Evolutionary conservation across 108 stramenopile genomes (phyloP).

Genomic region (Cyclotella kingstonii): DNA sequence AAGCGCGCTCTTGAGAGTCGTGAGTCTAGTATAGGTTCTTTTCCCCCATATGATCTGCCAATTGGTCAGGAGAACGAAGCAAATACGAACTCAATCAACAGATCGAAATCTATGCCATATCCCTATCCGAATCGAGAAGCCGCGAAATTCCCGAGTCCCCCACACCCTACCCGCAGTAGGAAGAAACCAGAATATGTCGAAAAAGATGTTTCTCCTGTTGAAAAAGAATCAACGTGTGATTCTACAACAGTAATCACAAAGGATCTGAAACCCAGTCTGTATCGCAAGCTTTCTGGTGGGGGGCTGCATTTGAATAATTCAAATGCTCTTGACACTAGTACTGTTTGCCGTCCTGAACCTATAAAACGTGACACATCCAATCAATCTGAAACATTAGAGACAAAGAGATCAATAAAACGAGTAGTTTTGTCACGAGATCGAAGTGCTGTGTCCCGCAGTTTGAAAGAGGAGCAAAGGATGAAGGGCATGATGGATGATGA

Average conservation of each 20-base stretch:
- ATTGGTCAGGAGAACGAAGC: background rate
- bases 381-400: conserved; percentile 70
- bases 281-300: conserved; percentile 40
- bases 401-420: conserved; percentile 69
- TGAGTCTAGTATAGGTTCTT: conserved; percentile 12
- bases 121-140: background rate
- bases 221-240: too few species aligned
- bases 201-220: conserved; percentile 12
- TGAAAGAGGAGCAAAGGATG: conserved; percentile 60
- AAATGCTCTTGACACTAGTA: conserved; percentile 6
- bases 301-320: background rate
- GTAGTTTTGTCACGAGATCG: conserved; percentile 72
- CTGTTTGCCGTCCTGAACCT: conserved; percentile 54
- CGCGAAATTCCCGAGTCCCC: conserved; percentile 23
- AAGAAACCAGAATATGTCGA: conserved; percentile 12
- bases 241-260: too few species aligned
- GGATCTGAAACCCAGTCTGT: conserved; percentile 24
- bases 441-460: conserved; percentile 61
- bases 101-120: conserved; percentile 27
- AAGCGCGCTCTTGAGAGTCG: background rate
- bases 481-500: conserved; percentile 11
- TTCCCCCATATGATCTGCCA: conserved; percentile 5
- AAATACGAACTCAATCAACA: background rate
- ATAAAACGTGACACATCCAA: conserved; percentile 84
- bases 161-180: conserved; percentile 2